Evolutionary conservation across 2,329 filamentous ascomycete species (phyloP), one percentile per base, ranked within the genome.

Genomic region (Fonsecaea multimorphosa): DNA sequence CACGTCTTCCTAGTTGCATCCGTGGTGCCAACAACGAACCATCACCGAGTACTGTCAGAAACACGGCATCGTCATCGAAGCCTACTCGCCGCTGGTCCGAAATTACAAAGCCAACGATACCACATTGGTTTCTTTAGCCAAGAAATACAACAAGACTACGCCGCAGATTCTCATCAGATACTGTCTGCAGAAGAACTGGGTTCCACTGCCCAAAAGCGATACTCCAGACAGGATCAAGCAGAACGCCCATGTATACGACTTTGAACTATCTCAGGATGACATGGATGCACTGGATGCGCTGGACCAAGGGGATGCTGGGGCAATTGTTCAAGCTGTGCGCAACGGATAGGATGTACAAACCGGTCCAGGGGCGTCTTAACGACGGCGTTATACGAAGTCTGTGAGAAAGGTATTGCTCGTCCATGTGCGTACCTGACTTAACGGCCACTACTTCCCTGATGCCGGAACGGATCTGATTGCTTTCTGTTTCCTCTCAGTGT

Each of bases 131-230:
- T 81, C 81, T 14, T 78, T 96, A 63, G 86, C 88, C 0, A 81
- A 89, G 72, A 93, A 92, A 79, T 86, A 95, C 76, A 83, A 82
- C 69, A 93, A 90, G 79, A 86, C 86, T 7, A 86, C 89, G 65
- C 89, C 91, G 9, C 93, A 96, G 82, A 80, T 96, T 9, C 78
- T 97, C 73, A 79, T 96, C 57, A 85, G 92, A 68, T 97, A 92
- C 85, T 91, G 90, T 71, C 77, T 96, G 77, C 91, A 96, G 78
- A 93, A 91, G 79, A 89, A 86, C 3, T 88, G 86, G 76, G 83
- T 91, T 36, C 90, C 90, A 53, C 79, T 93, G 67, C 89, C 90
- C 24, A 93, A 93, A 84, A 91, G 88, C 66, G 89, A 89, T 57
- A 89, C 86, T 3, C 83, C 87, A 0, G 85, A 83, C 32, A 83